Percentiles rank a stretch among this genome's conserved stretches.
Conservation (phyloP, 208 protist species). For the Polymyxa betae region DNA sequence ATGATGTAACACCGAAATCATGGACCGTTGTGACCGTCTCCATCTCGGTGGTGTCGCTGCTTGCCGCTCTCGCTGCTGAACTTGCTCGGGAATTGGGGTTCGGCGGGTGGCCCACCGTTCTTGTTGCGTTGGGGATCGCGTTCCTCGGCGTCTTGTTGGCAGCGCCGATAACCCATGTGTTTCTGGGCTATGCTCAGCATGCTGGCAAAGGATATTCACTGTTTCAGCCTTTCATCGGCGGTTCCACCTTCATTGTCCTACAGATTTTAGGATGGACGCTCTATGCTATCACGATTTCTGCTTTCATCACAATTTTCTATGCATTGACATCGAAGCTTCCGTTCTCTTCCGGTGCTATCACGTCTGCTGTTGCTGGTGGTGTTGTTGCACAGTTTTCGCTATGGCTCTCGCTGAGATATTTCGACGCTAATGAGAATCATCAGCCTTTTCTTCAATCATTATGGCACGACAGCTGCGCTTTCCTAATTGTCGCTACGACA, state of each 20-base stretch:
- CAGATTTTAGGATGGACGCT: background rate
- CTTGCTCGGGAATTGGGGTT: background rate
- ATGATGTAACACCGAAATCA: too few species aligned
- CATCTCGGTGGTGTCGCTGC: background rate
- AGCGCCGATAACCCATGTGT: background rate
- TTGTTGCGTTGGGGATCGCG: background rate
- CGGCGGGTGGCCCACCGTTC: background rate
- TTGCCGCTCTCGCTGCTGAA: background rate
- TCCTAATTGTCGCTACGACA: background rate
- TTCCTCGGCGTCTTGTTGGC: background rate
- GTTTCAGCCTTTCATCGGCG: conserved; percentile 13
- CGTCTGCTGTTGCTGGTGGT: background rate
- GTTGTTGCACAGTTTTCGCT: background rate
- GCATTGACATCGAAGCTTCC: background rate
- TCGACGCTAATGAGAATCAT: background rate
- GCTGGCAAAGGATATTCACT: background rate
- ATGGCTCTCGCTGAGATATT: conserved; percentile 2
- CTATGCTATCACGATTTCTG: background rate
- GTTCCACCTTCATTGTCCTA: background rate
- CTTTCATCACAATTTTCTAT: background rate
- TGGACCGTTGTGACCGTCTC: background rate
- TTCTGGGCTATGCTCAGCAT: background rate
- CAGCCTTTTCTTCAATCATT: background rate
- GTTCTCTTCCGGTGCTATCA: background rate
- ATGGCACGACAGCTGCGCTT: background rate